A percentile compares a stretch with the other conserved stretches of the same genome.
These are phyloP conservation scores for Blastomyces percursus DNA, from an alignment of 2,329 filamentous ascomycete species.

Conservation along the genomic window DNA sequence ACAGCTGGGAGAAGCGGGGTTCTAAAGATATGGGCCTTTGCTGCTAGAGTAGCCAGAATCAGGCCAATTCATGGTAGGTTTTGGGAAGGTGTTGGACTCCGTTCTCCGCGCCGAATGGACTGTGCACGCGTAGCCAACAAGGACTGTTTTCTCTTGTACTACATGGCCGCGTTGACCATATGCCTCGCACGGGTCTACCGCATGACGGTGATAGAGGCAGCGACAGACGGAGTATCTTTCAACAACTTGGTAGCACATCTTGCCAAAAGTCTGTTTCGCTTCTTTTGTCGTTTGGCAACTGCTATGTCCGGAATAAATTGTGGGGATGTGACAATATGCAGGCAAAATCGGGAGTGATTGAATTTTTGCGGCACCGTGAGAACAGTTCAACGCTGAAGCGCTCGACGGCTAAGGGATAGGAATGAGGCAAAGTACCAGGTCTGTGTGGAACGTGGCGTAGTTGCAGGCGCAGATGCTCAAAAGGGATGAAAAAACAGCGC, in stretches of 20 bases:
- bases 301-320: not conserved
- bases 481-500: not conserved
- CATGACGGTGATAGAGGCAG: conserved; percentile 80
- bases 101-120: conserved; percentile 34
- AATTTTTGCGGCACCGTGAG: not conserved
- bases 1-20: not conserved
- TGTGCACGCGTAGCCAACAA: conserved; percentile 71
- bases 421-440: not conserved
- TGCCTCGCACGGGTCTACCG: conserved; percentile 67
- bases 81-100: conserved; percentile 12
- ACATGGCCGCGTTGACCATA: conserved; percentile 63
- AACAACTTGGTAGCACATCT: conserved; percentile 78
- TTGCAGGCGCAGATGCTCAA: not conserved
- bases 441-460: not conserved
- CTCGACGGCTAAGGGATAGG: not conserved
- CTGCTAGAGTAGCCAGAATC: conserved; percentile 28
- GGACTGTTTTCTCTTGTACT: conserved; percentile 62
- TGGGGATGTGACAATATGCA: not conserved
- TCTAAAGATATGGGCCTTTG: conserved; percentile 14
- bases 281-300: not conserved
- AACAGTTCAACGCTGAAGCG: not conserved
- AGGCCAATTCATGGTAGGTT: conserved; percentile 14
- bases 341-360: not conserved
- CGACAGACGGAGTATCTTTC: conserved; percentile 79
- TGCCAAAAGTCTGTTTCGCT: not conserved